Base-by-base conservation (phyloP, 768 basidiomycete species). In the Pleurotus pulmonarius region DNA sequence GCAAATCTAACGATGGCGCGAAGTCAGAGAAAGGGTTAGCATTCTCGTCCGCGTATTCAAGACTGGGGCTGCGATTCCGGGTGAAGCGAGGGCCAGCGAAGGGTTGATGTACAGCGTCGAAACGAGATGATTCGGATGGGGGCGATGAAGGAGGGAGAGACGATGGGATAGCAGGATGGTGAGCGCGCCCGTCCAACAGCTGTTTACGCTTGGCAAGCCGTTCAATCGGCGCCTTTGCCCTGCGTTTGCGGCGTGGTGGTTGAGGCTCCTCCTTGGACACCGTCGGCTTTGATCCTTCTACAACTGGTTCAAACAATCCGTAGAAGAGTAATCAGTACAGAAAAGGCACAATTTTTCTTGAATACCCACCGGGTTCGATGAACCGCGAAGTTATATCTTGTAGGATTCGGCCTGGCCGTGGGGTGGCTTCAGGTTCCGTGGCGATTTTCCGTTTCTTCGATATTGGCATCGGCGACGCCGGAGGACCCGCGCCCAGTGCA, bases 151-250 rank as follows among this genome's bases (percentile, higher is more conserved):
- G 51, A 5, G 51, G 51, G 4, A 53, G 51, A 12, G 51, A 53
- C n/a, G 51, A 53, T 24, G 51, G 51, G 22, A 53, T 53, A 16
- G 51, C 51, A 5, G 51, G 51, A 34, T 49, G 48, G 15, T 41
- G 51, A 3, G 18, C 12, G 34, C n/a, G 18, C 15, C 11, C 37
- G 3, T 39, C 41, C 11, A n/a, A 15, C 12, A 41, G 15, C 20
- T 34, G 18, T 25, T 22, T 22, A 37, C 51, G 51, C 51, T 52
- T 52, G 7, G 51, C 51, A 18, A 41, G 9, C 12, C 41, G 38
- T 13, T 37, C 38, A 20, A 25, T 53, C 15, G 51, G 39, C 51
- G 51, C 37, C 39, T 24, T 53, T 11, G 51, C 51, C 39, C 41
- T 53, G 39, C 51, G 51, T 38, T 53, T 53, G 20, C 39, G 24